phyloP scores from a whole-genome alignment of 768 basidiomycete species.

The Lenzites betulinus region DNA sequence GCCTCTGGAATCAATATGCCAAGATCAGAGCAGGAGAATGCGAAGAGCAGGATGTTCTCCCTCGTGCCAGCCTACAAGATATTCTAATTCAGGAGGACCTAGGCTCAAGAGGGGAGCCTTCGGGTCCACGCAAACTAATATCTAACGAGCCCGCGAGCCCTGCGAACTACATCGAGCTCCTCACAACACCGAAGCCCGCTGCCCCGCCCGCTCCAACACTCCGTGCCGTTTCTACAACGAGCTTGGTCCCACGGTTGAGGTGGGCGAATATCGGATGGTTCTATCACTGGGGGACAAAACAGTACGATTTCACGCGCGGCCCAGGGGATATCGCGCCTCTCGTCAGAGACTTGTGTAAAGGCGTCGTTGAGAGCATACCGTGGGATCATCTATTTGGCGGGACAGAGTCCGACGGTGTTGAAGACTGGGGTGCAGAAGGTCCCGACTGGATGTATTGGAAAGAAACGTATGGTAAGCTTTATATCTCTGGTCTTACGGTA shows the following conservation, averaged over 20 bases:
- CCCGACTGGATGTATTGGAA: slow-evolving; percentile 76
- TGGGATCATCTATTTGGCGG: slow-evolving; percentile 68
- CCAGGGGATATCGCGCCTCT: slow-evolving; percentile 61
- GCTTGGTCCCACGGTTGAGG: slow-evolving; percentile 74
- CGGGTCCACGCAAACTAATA: slow-evolving; percentile 68
- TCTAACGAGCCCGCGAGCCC: slow-evolving; percentile 70
- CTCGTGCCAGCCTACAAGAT: slow-evolving; percentile 41
- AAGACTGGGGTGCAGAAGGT: slow-evolving; percentile 52
- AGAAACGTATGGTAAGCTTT: slow-evolving; percentile 68
- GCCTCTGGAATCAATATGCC: slow-evolving; percentile 74
- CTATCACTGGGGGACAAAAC: slow-evolving; percentile 97
- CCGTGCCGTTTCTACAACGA: slow-evolving; percentile 48
- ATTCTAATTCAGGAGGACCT: slow-evolving; percentile 20
- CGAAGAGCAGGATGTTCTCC: slow-evolving; percentile 42
- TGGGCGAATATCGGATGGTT: slow-evolving; percentile 98
- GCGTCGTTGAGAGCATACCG: slow-evolving; percentile 60
- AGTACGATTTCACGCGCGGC: slow-evolving; percentile 84
- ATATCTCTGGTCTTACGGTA: not conserved
- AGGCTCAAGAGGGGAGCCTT: no score
- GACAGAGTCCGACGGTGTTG: slow-evolving; percentile 25
- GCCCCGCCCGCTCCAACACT: slow-evolving; percentile 66
- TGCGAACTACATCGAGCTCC: slow-evolving; percentile 54
- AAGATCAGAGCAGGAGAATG: slow-evolving; percentile 34
- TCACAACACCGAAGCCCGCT: slow-evolving; percentile 58
- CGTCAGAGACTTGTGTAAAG: slow-evolving; percentile 59